These are phyloP conservation scores for Chaetomium sp. DNA, from an alignment of 2,329 filamentous ascomycete genomes.

Conservation along the genomic window DNA sequence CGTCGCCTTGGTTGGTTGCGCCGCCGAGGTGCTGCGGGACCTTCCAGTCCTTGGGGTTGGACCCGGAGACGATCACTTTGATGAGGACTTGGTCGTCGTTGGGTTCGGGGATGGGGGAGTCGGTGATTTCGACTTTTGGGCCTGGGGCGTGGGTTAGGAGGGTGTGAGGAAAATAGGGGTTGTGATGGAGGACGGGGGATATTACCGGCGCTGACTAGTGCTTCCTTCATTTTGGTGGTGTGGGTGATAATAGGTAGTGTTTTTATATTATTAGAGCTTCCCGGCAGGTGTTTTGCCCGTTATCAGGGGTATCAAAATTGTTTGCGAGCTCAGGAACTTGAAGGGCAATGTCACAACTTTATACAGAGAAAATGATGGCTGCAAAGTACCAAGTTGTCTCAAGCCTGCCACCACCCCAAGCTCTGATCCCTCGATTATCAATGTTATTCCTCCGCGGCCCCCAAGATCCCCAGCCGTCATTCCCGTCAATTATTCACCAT, in stretches of 20 bases:
- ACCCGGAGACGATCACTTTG: conserved; percentile 37
- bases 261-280: no score
- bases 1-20: conserved; percentile 44
- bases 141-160: no score
- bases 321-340: no score
- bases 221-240: conserved; percentile 27
- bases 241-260: no score
- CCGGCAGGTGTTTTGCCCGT: no score
- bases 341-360: no score
- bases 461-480: not conserved
- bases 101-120: conserved; percentile 35
- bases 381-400: not conserved
- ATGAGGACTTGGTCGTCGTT: conserved; percentile 36
- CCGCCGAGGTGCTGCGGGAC: conserved; percentile 21
- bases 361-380: no score
- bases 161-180: no score
- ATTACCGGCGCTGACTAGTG: conserved; percentile 24
- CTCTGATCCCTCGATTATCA: not conserved
- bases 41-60: conserved; percentile 45
- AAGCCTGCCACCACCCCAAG: no score
- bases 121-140: conserved; percentile 32
- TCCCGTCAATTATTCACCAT: not conserved
- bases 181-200: not conserved
- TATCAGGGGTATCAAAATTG: no score
- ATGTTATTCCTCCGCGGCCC: not conserved